Conservation (phyloP, 768 basidiomycete genomes). For the Lanmaoa rubissima region DNA sequence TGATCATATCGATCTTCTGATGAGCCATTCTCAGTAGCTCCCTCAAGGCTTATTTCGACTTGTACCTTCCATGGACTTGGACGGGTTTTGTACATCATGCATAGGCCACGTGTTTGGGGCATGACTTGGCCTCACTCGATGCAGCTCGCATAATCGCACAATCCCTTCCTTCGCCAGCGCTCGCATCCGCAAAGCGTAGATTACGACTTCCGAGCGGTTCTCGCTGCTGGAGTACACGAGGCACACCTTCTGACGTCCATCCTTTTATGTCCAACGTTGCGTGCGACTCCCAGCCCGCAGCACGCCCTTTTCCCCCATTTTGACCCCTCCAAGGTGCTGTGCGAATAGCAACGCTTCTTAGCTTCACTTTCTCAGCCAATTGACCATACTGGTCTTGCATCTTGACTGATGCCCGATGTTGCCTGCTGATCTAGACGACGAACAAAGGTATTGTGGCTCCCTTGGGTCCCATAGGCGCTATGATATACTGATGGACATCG, state of each 20-base stretch:
- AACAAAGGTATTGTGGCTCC: conserved; percentile 22
- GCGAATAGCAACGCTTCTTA: background rate
- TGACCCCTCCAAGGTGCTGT: conserved; percentile 7
- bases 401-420: conserved; percentile 25
- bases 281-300: background rate
- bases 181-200: conserved; percentile 9
- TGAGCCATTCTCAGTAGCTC: conserved; percentile 5
- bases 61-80: conserved; percentile 17
- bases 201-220: conserved; percentile 18
- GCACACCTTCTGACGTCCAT: conserved; percentile 10
- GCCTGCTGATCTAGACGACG: conserved; percentile 29
- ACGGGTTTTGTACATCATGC: conserved; percentile 17
- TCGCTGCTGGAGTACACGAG: conserved; percentile 30
- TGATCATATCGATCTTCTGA: conserved; percentile 14
- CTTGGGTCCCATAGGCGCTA: background rate
- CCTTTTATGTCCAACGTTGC: conserved; percentile 9
- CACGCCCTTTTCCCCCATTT: background rate
- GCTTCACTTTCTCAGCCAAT: background rate
- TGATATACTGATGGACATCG: background rate
- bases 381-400: conserved; percentile 1
- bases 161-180: conserved; percentile 12
- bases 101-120: conserved; percentile 25
- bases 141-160: conserved; percentile 10
- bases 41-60: conserved; percentile 1
- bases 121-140: conserved; percentile 12